Conservation (phyloP, 2,329 filamentous ascomycete genomes). For the Penicillium sp. region DNA sequence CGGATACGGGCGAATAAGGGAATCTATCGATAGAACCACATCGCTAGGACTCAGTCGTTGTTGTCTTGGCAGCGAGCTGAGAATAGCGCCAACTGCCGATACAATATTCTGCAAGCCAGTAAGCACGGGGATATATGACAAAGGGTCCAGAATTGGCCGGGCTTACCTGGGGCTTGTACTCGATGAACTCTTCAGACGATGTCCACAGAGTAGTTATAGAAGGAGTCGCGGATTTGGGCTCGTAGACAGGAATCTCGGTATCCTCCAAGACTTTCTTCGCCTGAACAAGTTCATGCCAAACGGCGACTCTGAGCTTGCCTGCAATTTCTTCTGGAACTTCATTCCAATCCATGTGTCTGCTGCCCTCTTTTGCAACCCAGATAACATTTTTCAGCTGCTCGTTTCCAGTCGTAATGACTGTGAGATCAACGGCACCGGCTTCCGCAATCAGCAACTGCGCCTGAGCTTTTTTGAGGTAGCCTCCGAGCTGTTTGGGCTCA, state of each 20-base stretch:
- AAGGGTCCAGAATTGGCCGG: background rate
- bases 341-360: conserved; percentile 91
- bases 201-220: conserved; percentile 42
- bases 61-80: conserved; percentile 68
- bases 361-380: conserved; percentile 91
- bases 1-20: conserved; percentile 73
- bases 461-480: conserved; percentile 67
- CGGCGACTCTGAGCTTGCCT: conserved; percentile 72
- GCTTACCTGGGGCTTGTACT: conserved; percentile 67
- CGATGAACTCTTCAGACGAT: conserved; percentile 63
- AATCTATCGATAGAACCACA: conserved; percentile 78
- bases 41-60: conserved; percentile 73
- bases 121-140: background rate
- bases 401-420: conserved; percentile 65
- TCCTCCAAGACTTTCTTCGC: conserved; percentile 60
- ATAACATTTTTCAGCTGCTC: conserved; percentile 71
- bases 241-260: conserved; percentile 61
- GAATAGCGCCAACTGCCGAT: conserved; percentile 75
- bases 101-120: conserved; percentile 62
- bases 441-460: conserved; percentile 80
- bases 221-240: conserved; percentile 49
- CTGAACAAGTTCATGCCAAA: conserved; percentile 85
- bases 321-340: conserved; percentile 75
- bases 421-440: conserved; percentile 81
- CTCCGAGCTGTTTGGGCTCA: conserved; percentile 62